Conservation (phyloP, 371 early-diverging fungal species). For the Mortierella sp. region DNA sequence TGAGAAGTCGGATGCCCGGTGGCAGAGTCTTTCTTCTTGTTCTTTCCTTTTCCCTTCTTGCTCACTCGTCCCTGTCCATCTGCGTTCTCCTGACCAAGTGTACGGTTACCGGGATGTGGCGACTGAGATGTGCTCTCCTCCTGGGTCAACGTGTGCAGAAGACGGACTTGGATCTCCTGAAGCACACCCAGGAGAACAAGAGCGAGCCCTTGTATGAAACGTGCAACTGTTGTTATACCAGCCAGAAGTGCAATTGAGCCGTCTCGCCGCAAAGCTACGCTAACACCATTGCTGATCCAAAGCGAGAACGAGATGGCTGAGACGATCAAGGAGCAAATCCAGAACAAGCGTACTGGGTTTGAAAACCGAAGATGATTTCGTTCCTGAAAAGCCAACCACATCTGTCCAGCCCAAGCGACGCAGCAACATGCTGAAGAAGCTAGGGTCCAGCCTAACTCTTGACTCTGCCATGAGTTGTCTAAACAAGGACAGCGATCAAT, state of each 20-base stretch:
- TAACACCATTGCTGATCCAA: slow-evolving; percentile 14
- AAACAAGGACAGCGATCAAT: not conserved
- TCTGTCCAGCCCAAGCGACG: slow-evolving; percentile 35
- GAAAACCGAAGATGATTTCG: slow-evolving; percentile 20
- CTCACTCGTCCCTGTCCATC: not conserved
- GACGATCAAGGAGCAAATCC: slow-evolving; percentile 32
- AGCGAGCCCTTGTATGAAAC: slow-evolving; percentile 17
- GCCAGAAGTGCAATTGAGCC: not conserved
- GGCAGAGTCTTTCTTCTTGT: slow-evolving; percentile 10
- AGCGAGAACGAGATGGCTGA: slow-evolving; percentile 26
- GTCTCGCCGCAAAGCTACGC: not conserved
- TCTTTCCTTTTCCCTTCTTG: slow-evolving; percentile 8
- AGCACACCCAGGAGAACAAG: slow-evolving; percentile 17
- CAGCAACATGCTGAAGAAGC: slow-evolving; percentile 29
- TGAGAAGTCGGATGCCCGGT: slow-evolving; percentile 3
- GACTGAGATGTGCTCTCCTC: slow-evolving; percentile 7
- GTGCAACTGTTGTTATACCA: slow-evolving; percentile 13
- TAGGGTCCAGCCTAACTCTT: slow-evolving; percentile 19
- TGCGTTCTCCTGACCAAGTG: slow-evolving; percentile 13
- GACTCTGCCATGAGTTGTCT: slow-evolving; percentile 9
- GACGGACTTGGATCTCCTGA: slow-evolving; percentile 18
- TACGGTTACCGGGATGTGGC: slow-evolving; percentile 18
- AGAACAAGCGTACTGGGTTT: slow-evolving; percentile 24
- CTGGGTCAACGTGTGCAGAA: not conserved
- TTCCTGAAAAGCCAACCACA: slow-evolving; percentile 20